Evolutionary conservation across 2,329 filamentous ascomycete species (phyloP), one percentile per base, ranked within the genome.

Genomic region (Colletotrichum cereale): DNA sequence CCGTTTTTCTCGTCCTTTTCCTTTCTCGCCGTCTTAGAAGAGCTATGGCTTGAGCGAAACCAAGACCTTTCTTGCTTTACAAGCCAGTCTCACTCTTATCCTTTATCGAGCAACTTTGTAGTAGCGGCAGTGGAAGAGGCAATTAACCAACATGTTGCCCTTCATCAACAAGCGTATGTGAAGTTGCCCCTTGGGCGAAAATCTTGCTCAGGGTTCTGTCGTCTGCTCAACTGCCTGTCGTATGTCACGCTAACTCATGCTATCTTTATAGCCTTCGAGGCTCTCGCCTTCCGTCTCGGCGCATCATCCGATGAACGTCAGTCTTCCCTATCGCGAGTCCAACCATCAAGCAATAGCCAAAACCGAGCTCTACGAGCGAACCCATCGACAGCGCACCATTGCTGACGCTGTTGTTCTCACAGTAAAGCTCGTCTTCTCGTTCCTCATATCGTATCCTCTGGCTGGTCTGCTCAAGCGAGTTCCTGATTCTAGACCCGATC

Each of bases 341-440:
- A 7, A 34, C 11, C 29, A n/a, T 31, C 36, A 10, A 29, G 29
- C 24, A 38, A 40, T 8, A 26, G 11, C 40, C 18, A 6, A 58
- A 60, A n/a, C 14, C 50, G 26, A 42, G 82, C 80, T 80, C 74
- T 83, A 82, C 73, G 78, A 78, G 76, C 75, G 76, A 38, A 74
- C 63, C 50, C 8, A 42, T 42, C 8, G 26, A 55, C 24, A 26
- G 24, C 40, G 8, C 56, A 50, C 24, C 24, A 24, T 8, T 18
- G 42, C 68, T 71, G 52, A 71, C 44, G 24, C 40, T 34, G 29
- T 18, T 38, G 18, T 40, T 31, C 12, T n/a, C 58, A 68, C 76
- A 98, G 95, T 99, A 76, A 99, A 99, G 82, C 92, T 98, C 76
- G 92, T 98, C 77, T 91, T 91, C 79, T 94, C 93, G 8, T 97